A percentile compares a stretch with the other conserved stretches of the same genome.
Conservation (phyloP, 2,329 filamentous ascomycete genomes). For the Colletotrichum spaethianum region DNA sequence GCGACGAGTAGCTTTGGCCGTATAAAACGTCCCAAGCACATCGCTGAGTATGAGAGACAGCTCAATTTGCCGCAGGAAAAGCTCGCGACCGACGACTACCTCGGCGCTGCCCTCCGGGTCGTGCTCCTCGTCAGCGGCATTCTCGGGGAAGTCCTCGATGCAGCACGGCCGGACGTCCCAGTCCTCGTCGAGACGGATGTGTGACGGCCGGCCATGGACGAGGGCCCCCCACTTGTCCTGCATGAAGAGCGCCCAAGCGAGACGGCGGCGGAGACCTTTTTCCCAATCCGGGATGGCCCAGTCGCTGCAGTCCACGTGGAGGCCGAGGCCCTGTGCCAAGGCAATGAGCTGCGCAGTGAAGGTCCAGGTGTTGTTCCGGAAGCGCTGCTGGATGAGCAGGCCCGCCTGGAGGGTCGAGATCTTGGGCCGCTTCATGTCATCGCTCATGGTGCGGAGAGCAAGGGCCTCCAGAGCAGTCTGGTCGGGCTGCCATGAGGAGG, state of each 20-base stretch:
- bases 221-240: constrained; percentile 75
- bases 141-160: constrained; percentile 57
- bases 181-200: constrained; percentile 64
- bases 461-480: constrained; percentile 53
- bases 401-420: constrained; percentile 70
- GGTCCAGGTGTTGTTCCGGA: constrained; percentile 62
- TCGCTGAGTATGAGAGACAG: constrained; percentile 66
- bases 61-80: constrained; percentile 66
- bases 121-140: constrained; percentile 51
- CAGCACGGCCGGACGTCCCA: constrained; percentile 65
- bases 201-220: constrained; percentile 69
- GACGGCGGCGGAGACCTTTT: constrained; percentile 70
- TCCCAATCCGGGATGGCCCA: constrained; percentile 78
- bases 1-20: constrained; percentile 49
- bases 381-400: constrained; percentile 65
- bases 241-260: constrained; percentile 76
- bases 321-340: constrained; percentile 70
- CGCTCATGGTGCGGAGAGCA: constrained; percentile 60
- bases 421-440: constrained; percentile 66
- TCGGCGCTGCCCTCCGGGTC: constrained; percentile 57
- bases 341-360: constrained; percentile 69
- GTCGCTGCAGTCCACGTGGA: constrained; percentile 72
- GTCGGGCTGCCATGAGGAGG: constrained; percentile 49
- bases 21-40: constrained; percentile 65
- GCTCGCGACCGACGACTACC: constrained; percentile 59